Base-by-base conservation (phyloP, 2,329 filamentous ascomycete species). In the Calonectria naviculata region DNA sequence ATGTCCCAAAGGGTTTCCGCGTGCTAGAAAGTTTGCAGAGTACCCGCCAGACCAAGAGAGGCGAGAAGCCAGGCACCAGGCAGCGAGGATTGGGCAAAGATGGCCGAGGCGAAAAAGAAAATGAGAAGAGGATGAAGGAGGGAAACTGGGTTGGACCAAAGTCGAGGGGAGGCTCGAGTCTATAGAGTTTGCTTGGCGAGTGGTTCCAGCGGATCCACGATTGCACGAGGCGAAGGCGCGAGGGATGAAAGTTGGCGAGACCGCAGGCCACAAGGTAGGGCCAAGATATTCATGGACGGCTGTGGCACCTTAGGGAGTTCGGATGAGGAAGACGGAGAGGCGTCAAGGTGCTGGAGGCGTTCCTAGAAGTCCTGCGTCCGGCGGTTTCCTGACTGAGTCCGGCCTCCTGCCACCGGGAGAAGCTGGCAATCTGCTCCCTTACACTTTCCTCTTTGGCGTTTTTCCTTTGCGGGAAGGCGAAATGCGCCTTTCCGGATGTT, bases 331-430 rank as follows among this genome's bases (percentile, higher is more conserved):
- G 54, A 61, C 49, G 41, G 46, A 28, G 67, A 61, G 68, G 68
- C 68, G 68, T 70, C 68, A 66, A 63, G 54, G 64, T 70, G 29
- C 63, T 70, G 28, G 61, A 58, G 68, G 68, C 63, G 68, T 70
- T 62, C 56, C 56, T 41, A 42, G 42, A 62, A 49, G 63, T 34
- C 44, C 63, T 70, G 67, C 61, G 67, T 69, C 60, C 67, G 67
- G 67, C 61, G 26, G 60, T 67, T 70, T 65, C 36, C 42, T 66
- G 63, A 31, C 56, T 63, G 67, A 64, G 49, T 68, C 67, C 60
- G 61, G 67, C 47, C 42, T 69, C 61, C 42, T 69, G 60, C 61
- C 67, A 49, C 31, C 26, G 47, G 47, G 34, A 24, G 26, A 44
- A n/a, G 36, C 10, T 65, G 44, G 56, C n/a, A 46, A 29, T 28